Evolutionary conservation across 2,329 filamentous ascomycete genomes (phyloP), one percentile per base, ranked within the genome.

Genomic region (Pyricularia grisea): DNA sequence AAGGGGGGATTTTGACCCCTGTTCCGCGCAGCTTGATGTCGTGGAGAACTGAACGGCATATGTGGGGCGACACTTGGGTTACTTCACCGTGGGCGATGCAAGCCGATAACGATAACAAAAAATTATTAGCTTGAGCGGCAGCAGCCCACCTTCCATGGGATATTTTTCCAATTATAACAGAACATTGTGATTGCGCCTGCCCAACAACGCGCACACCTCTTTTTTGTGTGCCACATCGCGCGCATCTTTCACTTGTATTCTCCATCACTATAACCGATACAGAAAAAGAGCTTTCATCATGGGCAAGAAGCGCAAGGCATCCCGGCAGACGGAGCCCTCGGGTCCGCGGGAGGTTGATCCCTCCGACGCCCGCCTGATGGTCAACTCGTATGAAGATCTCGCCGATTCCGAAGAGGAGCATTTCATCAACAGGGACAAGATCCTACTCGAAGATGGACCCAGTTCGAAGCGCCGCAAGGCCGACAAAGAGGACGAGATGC

Each of bases 381-480:
- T 89, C 74, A 83, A 78, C 65, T 89, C 87, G 2, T 94, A 86
- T 78, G 89, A 94, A 78, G 93, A 97, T 79, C 90, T 99, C 74
- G 92, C 94, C 72, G 90, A 97, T 77, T 96, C 93, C 1, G 93
- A 97, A 78, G 95, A 99, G 78, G 93, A 97, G 77, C 97, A 97
- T 78, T 92, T 94, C 75, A 83, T 94, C 70, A 90, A 94, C 72
- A 88, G 91, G 72, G 95, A 99, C 79, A 90, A 92, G 76, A 89
- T 99, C 71, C 80, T 94, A 75, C 85, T 99, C 55, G 92, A 97
- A 33, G 93, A 97, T 73, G 90, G 85, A 42, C 92, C 90, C 17
- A 86, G 88, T 58, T 88, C 89, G 33, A 97, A 97, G 81, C 88
- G 92, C 72, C 85, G 89, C 75, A 88, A 90, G 74, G 12, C 63